phyloP scores from a whole-genome alignment of 2,329 filamentous ascomycete species.

The Ilyonectria destructans region DNA sequence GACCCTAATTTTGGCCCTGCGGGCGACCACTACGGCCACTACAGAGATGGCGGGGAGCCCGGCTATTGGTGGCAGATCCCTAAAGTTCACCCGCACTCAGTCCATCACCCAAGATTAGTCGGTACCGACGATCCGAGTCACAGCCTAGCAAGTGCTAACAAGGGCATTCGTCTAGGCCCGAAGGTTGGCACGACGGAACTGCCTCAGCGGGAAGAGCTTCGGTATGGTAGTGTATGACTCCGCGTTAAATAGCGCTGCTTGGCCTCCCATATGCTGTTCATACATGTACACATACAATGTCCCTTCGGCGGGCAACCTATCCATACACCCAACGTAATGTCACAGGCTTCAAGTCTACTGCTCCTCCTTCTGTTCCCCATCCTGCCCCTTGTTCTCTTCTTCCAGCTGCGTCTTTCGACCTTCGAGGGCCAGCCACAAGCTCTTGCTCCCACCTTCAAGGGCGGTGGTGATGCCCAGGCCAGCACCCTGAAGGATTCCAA shows the following conservation, averaged over 20 bases:
- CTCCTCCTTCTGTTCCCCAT: conserved; percentile 34
- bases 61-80: background rate
- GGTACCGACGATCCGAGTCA: too few relatives aligned
- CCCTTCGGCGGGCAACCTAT: conserved; percentile 30
- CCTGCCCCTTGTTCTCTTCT: conserved; percentile 59
- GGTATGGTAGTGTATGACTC: background rate
- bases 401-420: conserved; percentile 86
- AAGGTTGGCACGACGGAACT: too few relatives aligned
- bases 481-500: conserved; percentile 84
- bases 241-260: conserved; percentile 14
- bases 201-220: background rate
- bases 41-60: background rate
- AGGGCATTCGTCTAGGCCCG: too few relatives aligned
- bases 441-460: conserved; percentile 87
- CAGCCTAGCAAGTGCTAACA: too few relatives aligned
- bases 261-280: conserved; percentile 39
- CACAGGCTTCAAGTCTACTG: conserved; percentile 16
- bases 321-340: conserved; percentile 17
- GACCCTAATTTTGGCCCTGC: background rate
- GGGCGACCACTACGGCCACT: background rate
- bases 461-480: conserved; percentile 83
- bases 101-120: too few relatives aligned
- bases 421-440: conserved; percentile 91
- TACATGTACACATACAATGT: conserved; percentile 49
- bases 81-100: background rate